Base-by-base conservation (phyloP, 83 land plant genomes). In the Picea abies region DNA sequence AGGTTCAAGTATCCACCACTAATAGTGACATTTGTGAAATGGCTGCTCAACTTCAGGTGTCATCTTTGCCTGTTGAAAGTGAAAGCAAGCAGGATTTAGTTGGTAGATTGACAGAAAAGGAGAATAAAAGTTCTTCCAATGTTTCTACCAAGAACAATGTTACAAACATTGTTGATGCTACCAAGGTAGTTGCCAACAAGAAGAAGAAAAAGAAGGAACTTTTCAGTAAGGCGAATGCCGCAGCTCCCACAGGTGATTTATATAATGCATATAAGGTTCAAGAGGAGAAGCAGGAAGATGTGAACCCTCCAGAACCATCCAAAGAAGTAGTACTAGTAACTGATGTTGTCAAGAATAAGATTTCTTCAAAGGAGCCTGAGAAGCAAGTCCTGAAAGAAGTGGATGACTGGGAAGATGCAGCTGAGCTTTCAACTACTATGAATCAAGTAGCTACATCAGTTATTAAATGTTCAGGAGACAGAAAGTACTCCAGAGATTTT, bases 391-490 rank as follows among this genome's bases (percentile, higher is more conserved):
- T 82, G 12, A 84, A 82, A 56, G 91, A 89, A 60, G 25, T 89
- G 65, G 91, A 89, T 73, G 90, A 89, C 70, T 89, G 91, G 91
- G 91, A 89, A 80, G 91, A 89, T 68, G 91, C 91, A 58, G 91
- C 90, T 29, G 91, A 89, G 26, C 82, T 88, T n/a, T 86, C 91
- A 9, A 85, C 88, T 78, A 80, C 91, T 39, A 63, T 72, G 9
- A 25, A 83, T 17, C 32, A 83, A 35, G 79, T 76, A n/a, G 67
- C 65, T 32, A 7, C 4, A 37, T 11, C 37, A 75, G 35, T 60
- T 12, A 79, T 5, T 12, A 5, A 52, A 22, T 26, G 29, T 23
- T 39, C 60, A 58, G 89, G 87, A 17, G 84, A 60, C 61, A 67
- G 80, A 79, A 88, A 78, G 61, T 89, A 89, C 85, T 88, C 87